These are phyloP conservation scores for Auriscalpium orientale DNA, from an alignment of 768 basidiomycete genomes.

Conservation along the genomic window DNA sequence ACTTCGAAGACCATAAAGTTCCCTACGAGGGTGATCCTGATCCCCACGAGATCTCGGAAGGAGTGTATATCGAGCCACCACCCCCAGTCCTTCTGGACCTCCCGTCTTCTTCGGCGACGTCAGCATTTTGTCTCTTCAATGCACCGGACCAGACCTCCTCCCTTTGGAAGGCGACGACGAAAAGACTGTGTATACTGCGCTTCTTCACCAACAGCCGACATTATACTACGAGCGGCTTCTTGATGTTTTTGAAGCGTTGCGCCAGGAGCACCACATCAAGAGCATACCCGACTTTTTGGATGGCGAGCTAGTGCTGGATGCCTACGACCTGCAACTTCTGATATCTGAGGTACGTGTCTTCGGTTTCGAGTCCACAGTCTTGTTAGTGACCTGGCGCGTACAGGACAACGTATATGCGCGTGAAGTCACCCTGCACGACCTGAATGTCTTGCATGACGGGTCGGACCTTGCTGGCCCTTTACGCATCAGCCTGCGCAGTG, in stretches of 20 bases:
- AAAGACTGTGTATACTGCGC: constrained; percentile 26
- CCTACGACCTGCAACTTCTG: constrained; percentile 57
- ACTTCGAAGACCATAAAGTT: background rate
- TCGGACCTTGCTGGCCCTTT: constrained; percentile 14
- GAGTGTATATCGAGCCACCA: constrained; percentile 68
- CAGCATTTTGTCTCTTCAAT: constrained; percentile 23
- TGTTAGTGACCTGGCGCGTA: background rate
- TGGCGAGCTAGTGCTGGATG: constrained; percentile 61
- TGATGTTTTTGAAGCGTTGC: constrained; percentile 63
- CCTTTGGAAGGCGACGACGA: constrained; percentile 2
- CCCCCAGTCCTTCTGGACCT: constrained; percentile 54
- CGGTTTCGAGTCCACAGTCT: background rate
- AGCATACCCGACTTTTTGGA: constrained; percentile 40
- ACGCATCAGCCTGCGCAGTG: constrained; percentile 11
- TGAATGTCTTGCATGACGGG: constrained; percentile 15
- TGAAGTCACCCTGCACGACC: constrained; percentile 16
- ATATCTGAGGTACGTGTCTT: constrained; percentile 52
- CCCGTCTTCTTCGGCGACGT: constrained; percentile 29
- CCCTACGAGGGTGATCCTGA: constrained; percentile 2
- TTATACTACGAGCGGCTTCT: constrained; percentile 73
- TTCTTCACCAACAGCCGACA: constrained; percentile 58
- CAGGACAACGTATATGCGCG: constrained; percentile 18
- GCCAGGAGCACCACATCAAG: constrained; percentile 49
- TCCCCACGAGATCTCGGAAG: constrained; percentile 23
- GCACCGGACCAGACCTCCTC: constrained; percentile 4